Evolutionary conservation across 768 basidiomycete genomes (phyloP).

Genomic region (Mycena epipterygia): DNA sequence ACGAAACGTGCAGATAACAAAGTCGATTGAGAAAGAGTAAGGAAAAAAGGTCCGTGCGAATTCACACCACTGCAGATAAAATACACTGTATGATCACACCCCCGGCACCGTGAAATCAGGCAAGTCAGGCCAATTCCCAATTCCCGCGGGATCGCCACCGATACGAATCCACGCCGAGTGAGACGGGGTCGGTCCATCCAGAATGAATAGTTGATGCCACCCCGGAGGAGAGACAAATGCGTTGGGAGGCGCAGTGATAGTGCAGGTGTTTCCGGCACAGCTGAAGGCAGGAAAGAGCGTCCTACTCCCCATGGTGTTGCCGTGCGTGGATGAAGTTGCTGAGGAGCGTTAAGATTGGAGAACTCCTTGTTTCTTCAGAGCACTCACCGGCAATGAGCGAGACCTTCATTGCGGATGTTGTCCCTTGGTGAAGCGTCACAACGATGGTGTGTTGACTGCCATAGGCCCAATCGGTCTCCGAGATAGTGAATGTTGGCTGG

Average conservation of each 20-base stretch:
- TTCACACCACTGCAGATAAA: neutral
- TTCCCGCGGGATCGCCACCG: conserved; percentile 63
- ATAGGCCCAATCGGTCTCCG: conserved; percentile 73
- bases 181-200: conserved; percentile 70
- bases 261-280: conserved; percentile 65
- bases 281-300: conserved; percentile 67
- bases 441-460: conserved; percentile 65
- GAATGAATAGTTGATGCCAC: conserved; percentile 68
- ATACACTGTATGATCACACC: neutral
- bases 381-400: conserved; percentile 77
- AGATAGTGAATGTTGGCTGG: conserved; percentile 74
- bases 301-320: conserved; percentile 65
- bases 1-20: too few species aligned
- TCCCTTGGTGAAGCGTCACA: conserved; percentile 59
- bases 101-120: conserved; percentile 33
- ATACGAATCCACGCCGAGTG: conserved; percentile 66
- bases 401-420: conserved; percentile 60
- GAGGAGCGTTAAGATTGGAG: neutral
- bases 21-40: too few species aligned
- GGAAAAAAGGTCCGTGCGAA: too few species aligned
- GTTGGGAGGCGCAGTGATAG: conserved; percentile 70
- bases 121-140: conserved; percentile 64
- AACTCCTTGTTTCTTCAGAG: neutral
- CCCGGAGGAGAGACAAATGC: conserved; percentile 63
- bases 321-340: conserved; percentile 68